Evolutionary conservation across 805 yeast genomes (phyloP), one percentile per base, ranked within the genome.

Genomic region (Saturnispora kantuleensis): DNA sequence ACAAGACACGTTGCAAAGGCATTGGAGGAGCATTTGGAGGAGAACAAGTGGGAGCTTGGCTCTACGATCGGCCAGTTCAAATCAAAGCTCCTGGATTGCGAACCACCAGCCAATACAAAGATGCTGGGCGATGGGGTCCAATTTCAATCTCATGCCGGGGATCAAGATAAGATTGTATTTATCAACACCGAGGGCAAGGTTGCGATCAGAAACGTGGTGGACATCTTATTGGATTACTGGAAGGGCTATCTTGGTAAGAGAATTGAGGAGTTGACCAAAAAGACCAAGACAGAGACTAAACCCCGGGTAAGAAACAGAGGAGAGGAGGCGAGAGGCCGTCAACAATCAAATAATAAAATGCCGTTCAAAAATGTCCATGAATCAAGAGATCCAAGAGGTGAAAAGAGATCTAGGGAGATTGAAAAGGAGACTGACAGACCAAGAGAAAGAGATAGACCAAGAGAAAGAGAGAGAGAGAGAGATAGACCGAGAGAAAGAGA

Each of bases 141-240:
- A 8, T 43, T 43, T 15, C 46, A 43, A 28, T 41, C 46, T 12
- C 28, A 33, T n/a, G 26, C 26, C 32, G 15, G 33, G 15, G 26
- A n/a, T 26, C 30, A 31, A 16, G 42, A 41, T 8, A 43, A 17
- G 38, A 37, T 43, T 33, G 32, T 38, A 12, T 43, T 43, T 10
- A 38, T 43, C 10, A 43, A 37, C 15, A 13, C 21, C 10, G 42
- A 43, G 13, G 46, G 46, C 3, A 43, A 43, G 21, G 46, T 38
- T 28, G 42, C 46, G 4, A 28, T 43, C 28, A 37, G 46, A 32
- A 43, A 38, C 29, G 18, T 38, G 13, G n/a, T 9, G 8, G 46
- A 43, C 15, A 30, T 43, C 15, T 6, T 43, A 7, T 32, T 35
- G 32, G 51, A 35, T 26, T 33, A 38, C 10, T 33, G 56, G 46